These are phyloP conservation scores for Cystofilobasidium macerans DNA, from an alignment of 768 basidiomycete genomes.

Conservation along the genomic window DNA sequence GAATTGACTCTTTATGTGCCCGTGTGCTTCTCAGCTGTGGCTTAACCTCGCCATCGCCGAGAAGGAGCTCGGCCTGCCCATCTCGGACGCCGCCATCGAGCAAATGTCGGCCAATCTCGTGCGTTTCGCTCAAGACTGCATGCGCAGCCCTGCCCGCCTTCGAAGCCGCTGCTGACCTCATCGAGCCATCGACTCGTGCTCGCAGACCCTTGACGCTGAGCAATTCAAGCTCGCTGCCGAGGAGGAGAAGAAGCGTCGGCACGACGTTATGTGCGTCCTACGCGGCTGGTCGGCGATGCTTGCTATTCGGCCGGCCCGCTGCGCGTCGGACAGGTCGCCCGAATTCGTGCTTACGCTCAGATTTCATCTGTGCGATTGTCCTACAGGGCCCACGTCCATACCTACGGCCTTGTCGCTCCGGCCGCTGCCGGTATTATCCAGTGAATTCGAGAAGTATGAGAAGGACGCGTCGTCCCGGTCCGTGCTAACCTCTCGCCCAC, in stretches of 20 bases:
- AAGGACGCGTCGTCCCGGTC: too few species aligned
- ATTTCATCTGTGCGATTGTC: too few species aligned
- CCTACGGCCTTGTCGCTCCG: constrained; percentile 84
- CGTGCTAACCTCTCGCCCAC: constrained; percentile 22
- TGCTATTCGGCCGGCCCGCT: background rate
- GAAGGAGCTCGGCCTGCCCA: constrained; percentile 83
- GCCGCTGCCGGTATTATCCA: constrained; percentile 94
- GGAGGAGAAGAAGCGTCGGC: constrained; percentile 93
- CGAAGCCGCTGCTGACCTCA: too few species aligned
- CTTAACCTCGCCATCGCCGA: constrained; percentile 91
- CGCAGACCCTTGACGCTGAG: constrained; percentile 64
- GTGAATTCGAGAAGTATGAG: too few species aligned
- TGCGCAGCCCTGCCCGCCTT: too few species aligned
- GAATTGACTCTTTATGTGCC: too few species aligned
- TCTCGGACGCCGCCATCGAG: constrained; percentile 78
- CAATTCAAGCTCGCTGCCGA: constrained; percentile 85
- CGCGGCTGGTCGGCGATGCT: background rate
- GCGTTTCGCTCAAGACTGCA: constrained; percentile 30
- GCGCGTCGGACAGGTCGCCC: too few species aligned
- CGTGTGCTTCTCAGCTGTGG: constrained; percentile 61
- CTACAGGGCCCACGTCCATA: constrained; percentile 75
- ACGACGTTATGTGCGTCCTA: constrained; percentile 72
- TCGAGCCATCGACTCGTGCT: background rate
- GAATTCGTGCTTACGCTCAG: too few species aligned
- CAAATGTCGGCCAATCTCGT: constrained; percentile 94